phyloP scores from a whole-genome alignment of 768 basidiomycete genomes.

The Leccinellum albellum region DNA sequence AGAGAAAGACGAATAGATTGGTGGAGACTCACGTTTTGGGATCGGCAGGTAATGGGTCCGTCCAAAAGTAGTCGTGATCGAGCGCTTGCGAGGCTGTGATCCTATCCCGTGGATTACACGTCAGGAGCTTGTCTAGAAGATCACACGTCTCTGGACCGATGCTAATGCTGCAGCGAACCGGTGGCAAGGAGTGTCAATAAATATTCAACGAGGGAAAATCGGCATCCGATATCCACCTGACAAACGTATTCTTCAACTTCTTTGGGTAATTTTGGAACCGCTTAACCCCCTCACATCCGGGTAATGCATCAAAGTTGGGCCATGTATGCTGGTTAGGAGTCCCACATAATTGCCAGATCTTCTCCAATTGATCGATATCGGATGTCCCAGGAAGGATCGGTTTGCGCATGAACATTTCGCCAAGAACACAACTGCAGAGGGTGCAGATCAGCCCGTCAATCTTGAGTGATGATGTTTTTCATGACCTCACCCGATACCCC shows the following conservation, averaged over 20 bases:
- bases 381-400: slow-evolving; percentile 86
- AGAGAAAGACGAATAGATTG: background rate
- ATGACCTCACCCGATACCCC: slow-evolving; percentile 84
- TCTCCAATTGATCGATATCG: slow-evolving; percentile 88
- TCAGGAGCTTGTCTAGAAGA: slow-evolving; percentile 76
- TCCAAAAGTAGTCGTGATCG: slow-evolving; percentile 95
- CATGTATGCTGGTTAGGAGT: slow-evolving; percentile 79
- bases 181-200: slow-evolving; percentile 2
- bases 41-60: slow-evolving; percentile 81
- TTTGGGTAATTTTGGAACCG: slow-evolving; percentile 53
- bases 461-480: background rate
- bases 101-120: slow-evolving; percentile 78
- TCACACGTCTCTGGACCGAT: slow-evolving; percentile 74
- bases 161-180: slow-evolving; percentile 35
- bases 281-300: slow-evolving; percentile 77
- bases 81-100: slow-evolving; percentile 84
- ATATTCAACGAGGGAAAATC: background rate
- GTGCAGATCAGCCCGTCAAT: slow-evolving; percentile 1
- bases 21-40: slow-evolving; percentile 60
- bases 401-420: slow-evolving; percentile 87
- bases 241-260: slow-evolving; percentile 54
- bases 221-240: slow-evolving; percentile 45
- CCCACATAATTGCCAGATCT: slow-evolving; percentile 89
- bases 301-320: slow-evolving; percentile 72
- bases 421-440: slow-evolving; percentile 77